Evolutionary conservation across 164 flowering plant species (phyloP).

Genomic region (Vitis amurensis): DNA sequence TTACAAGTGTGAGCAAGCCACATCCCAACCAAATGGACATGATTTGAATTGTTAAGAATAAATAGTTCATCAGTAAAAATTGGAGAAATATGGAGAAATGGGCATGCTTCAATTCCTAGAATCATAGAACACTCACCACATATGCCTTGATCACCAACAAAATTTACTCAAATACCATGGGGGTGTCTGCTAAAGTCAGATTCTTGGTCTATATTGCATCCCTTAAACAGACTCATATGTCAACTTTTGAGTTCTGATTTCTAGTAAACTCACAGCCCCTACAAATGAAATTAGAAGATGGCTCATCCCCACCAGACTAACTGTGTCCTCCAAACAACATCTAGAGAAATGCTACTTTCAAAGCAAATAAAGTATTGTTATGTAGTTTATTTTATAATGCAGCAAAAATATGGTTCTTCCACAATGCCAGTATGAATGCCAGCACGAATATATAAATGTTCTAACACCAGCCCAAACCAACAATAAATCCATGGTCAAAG

Average conservation of each 20-base stretch:
- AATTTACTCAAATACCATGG: neutral
- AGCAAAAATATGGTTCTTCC: neutral
- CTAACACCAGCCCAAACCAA: neutral
- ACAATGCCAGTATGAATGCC: neutral
- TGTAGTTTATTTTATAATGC: neutral
- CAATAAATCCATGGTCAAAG: neutral
- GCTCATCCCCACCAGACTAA: neutral
- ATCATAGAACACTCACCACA: too few relatives aligned
- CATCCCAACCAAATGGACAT: too few relatives aligned
- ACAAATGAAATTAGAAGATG: neutral
- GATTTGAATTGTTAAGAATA: too few relatives aligned
- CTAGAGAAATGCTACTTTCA: neutral
- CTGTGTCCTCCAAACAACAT: neutral
- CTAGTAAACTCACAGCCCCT: neutral
- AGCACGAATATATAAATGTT: neutral
- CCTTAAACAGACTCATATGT: neutral
- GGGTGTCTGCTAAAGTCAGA: neutral
- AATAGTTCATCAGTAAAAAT: too few relatives aligned
- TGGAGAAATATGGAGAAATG: too few relatives aligned
- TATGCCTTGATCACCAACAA: neutral
- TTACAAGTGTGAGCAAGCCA: too few relatives aligned
- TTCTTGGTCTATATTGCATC: neutral
- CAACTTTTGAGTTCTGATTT: neutral
- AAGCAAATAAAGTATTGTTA: neutral
- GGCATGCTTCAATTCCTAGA: too few relatives aligned